A percentile compares a stretch with the other conserved stretches of the same genome.
These are phyloP conservation scores for Fusarium metavorans DNA, from an alignment of 2,329 filamentous ascomycete genomes.

Conservation along the genomic window DNA sequence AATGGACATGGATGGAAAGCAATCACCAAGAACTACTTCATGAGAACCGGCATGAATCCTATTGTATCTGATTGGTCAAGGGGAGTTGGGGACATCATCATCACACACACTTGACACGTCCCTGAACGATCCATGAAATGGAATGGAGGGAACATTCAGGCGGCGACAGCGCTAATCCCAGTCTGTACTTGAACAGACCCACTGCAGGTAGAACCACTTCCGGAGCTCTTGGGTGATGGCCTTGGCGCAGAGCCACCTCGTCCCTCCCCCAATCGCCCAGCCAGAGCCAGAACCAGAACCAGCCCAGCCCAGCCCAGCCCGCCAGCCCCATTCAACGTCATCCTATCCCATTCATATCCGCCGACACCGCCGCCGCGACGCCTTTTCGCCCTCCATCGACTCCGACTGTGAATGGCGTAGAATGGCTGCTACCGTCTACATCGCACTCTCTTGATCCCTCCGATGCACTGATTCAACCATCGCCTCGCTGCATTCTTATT, in stretches of 20 bases:
- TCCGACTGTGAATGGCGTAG: conserved; percentile 7
- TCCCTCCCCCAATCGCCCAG: conserved; percentile 6
- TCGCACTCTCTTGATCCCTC: conserved; percentile 20
- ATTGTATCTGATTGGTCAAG: not conserved
- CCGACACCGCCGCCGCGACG: conserved; percentile 28
- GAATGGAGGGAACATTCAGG: not conserved
- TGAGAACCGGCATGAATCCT: not conserved
- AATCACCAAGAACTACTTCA: not conserved
- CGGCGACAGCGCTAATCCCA: conserved; percentile 7
- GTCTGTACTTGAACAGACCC: conserved; percentile 3
- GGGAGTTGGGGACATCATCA: not conserved
- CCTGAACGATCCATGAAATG: not conserved
- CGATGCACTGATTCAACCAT: conserved; percentile 2
- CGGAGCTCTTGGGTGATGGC: conserved; percentile 6
- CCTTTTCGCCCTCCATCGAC: conserved; percentile 5
- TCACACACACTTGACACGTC: not conserved
- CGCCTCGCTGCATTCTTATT: conserved; percentile 17
- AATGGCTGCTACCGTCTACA: conserved; percentile 36
- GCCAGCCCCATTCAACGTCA: conserved; percentile 40
- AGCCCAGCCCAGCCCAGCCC: conserved; percentile 12
- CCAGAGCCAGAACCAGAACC: not conserved
- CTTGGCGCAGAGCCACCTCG: conserved; percentile 10
- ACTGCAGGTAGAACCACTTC: conserved; percentile 17
- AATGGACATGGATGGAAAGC: not conserved
- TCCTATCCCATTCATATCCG: conserved; percentile 36